Conservation (phyloP, 176 grass and related monocot species). For the Metroxylon sagu region DNA sequence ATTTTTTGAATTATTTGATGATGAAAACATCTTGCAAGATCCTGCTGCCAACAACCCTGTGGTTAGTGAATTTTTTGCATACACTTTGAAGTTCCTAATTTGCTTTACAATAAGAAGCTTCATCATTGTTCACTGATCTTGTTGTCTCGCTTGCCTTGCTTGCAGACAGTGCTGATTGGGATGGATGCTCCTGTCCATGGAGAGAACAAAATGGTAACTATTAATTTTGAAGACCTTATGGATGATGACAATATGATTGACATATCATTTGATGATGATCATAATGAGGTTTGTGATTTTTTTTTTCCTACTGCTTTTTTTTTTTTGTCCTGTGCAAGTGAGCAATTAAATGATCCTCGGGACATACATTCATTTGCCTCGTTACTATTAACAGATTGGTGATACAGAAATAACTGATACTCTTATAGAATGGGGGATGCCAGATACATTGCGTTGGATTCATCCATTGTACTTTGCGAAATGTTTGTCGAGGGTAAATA, state of each 20-base stretch:
- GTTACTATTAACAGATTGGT: slow-evolving; percentile 40
- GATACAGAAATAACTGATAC: slow-evolving; percentile 75
- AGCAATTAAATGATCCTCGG: too few relatives aligned
- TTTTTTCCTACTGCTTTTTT: too few relatives aligned
- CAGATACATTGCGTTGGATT: slow-evolving; percentile 53
- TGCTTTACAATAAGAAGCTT: too few relatives aligned
- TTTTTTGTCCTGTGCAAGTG: too few relatives aligned
- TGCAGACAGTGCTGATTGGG: slow-evolving; percentile 90
- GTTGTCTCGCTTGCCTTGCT: slow-evolving; percentile 1
- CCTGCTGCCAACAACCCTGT: slow-evolving; percentile 54
- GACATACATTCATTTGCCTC: background rate
- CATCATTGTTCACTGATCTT: too few relatives aligned
- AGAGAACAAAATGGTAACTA: slow-evolving; percentile 35
- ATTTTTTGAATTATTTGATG: slow-evolving; percentile 80
- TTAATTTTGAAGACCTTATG: slow-evolving; percentile 41
- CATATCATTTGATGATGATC: slow-evolving; percentile 40
- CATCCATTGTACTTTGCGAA: slow-evolving; percentile 95
- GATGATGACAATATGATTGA: slow-evolving; percentile 27
- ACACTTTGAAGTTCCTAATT: too few relatives aligned
- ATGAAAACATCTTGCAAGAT: slow-evolving; percentile 70
- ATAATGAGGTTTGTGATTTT: slow-evolving; percentile 42
- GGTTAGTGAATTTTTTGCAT: slow-evolving; percentile 36
- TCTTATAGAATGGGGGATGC: slow-evolving; percentile 98
- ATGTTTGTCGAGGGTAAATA: slow-evolving; percentile 72
- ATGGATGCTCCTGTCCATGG: slow-evolving; percentile 38